These are phyloP conservation scores for Cladophialophora psammophila DNA, from an alignment of 2,329 filamentous ascomycete genomes.

Conservation along the genomic window DNA sequence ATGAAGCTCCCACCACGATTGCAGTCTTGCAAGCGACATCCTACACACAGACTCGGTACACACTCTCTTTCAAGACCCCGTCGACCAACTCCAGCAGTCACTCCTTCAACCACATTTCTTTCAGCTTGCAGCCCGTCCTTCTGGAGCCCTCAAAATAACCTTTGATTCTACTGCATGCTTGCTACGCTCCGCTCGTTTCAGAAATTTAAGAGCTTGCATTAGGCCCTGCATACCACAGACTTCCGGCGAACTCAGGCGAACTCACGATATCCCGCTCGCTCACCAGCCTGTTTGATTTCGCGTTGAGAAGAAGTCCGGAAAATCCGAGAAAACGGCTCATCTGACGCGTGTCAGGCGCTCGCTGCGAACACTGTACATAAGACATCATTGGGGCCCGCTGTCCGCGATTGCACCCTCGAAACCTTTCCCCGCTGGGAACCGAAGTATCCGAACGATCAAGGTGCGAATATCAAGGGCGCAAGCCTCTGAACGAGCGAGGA, in stretches of 20 bases:
- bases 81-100: not conserved
- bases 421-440: slow-evolving; percentile 14
- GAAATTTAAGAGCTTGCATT: slow-evolving; percentile 22
- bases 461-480: not conserved
- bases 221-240: slow-evolving; percentile 6
- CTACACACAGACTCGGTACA: not conserved
- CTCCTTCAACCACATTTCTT: not conserved
- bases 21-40: not conserved
- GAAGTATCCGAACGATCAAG: slow-evolving; percentile 11
- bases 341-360: slow-evolving; percentile 3
- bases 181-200: slow-evolving; percentile 17
- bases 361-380: not conserved
- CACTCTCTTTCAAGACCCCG: not conserved
- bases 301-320: not conserved
- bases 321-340: slow-evolving; percentile 12
- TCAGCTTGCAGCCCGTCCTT: not conserved
- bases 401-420: slow-evolving; percentile 3
- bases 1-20: not conserved
- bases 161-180: slow-evolving; percentile 16
- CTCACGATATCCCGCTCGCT: not conserved
- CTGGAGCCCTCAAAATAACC: not conserved
- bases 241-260: slow-evolving; percentile 10
- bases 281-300: not conserved
- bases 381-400: slow-evolving; percentile 5
- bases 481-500: not conserved